These are phyloP conservation scores for Fusarium pseudoanthophilum DNA, from an alignment of 2,329 filamentous ascomycete species.

Conservation along the genomic window DNA sequence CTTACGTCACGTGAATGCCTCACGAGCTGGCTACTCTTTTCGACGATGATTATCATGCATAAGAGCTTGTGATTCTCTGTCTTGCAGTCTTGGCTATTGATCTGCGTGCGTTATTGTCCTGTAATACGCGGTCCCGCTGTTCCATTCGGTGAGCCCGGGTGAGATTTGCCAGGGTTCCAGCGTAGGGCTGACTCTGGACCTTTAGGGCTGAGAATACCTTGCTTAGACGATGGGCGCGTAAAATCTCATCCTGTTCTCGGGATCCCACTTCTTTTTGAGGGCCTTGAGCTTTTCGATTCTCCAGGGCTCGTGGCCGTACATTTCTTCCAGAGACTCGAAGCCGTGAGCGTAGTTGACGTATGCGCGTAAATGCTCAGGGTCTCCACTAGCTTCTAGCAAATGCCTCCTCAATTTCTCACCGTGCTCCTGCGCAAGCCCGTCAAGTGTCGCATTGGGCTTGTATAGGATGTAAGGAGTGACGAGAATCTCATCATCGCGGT, in stretches of 20 bases:
- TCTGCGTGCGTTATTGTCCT: not conserved
- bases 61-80: not conserved
- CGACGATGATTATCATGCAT: not conserved
- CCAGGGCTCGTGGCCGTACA: slow-evolving; percentile 44
- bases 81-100: not conserved
- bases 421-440: slow-evolving; percentile 16
- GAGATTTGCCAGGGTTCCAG: not conserved
- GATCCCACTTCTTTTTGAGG: slow-evolving; percentile 61
- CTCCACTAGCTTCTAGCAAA: slow-evolving; percentile 11
- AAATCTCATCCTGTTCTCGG: slow-evolving; percentile 44
- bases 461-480: slow-evolving; percentile 19
- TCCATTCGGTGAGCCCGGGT: not conserved
- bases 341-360: slow-evolving; percentile 39
- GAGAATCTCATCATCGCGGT: slow-evolving; percentile 26
- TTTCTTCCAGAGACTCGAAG: slow-evolving; percentile 4
- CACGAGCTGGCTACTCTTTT: slow-evolving; percentile 2
- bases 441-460: slow-evolving; percentile 19
- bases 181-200: slow-evolving; percentile 4
- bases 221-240: slow-evolving; percentile 39
- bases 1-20: slow-evolving; percentile 17
- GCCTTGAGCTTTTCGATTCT: slow-evolving; percentile 55
- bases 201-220: slow-evolving; percentile 1
- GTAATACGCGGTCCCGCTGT: not conserved
- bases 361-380: slow-evolving; percentile 13
- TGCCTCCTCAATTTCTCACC: slow-evolving; percentile 14